Percentiles rank a stretch among this genome's conserved stretches.
Conservation (phyloP, 345 rosid species). For the Ceriops zippeliana region DNA sequence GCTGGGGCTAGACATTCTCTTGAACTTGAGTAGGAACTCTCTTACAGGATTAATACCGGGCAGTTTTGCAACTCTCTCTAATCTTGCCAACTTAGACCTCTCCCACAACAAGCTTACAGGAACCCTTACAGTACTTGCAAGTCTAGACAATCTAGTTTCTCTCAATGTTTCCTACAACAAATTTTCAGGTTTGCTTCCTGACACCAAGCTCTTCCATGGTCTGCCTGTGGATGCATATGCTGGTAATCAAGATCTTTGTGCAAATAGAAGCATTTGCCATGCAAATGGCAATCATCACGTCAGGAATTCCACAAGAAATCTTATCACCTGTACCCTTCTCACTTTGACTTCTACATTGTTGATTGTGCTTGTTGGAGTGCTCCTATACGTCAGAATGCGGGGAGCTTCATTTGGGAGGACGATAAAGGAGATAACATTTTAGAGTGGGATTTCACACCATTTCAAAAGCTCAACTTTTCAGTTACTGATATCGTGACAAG, state of each 20-base stretch:
- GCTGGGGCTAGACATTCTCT: conserved; percentile 55
- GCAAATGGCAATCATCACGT: conserved; percentile 17
- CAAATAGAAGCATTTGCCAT: conserved; percentile 36
- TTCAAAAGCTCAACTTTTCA: conserved; percentile 61
- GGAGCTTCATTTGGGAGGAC: conserved; percentile 22
- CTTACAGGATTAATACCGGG: conserved; percentile 55
- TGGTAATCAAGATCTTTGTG: conserved; percentile 52
- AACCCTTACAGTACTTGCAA: conserved; percentile 33
- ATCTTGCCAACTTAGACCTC: conserved; percentile 59
- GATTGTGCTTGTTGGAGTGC: conserved; percentile 33
- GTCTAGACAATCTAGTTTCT: conserved; percentile 60
- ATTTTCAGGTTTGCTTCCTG: conserved; percentile 58
- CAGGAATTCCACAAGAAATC: conserved; percentile 31
- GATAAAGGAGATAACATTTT: conserved; percentile 35
- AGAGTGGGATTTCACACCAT: conserved; percentile 61
- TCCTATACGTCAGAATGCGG: conserved; percentile 33
- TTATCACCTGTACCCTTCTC: conserved; percentile 40
- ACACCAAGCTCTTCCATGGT: conserved; percentile 50
- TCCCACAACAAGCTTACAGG: conserved; percentile 56
- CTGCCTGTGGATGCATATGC: conserved; percentile 44
- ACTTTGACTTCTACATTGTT: conserved; percentile 33
- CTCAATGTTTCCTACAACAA: conserved; percentile 57
- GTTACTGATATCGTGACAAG: conserved; percentile 42
- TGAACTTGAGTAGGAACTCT: conserved; percentile 63
- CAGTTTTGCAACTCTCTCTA: conserved; percentile 51